Conservation (phyloP, 2,329 filamentous ascomycete species). For the Diplocarpon mali region DNA sequence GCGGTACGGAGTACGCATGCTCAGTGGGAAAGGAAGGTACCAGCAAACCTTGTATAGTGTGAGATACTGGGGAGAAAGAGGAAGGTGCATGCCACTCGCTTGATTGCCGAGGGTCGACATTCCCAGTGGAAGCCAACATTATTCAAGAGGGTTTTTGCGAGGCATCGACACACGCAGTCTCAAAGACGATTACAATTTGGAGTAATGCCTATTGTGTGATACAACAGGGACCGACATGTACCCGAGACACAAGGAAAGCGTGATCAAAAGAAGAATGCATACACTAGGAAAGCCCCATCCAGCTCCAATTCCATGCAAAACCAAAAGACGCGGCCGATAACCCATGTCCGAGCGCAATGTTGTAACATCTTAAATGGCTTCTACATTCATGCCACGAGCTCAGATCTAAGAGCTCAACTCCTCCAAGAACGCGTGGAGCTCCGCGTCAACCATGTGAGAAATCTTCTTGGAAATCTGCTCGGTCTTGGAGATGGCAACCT, state of each 20-base stretch:
- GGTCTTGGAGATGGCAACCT: constrained; percentile 43
- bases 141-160: too few relatives aligned
- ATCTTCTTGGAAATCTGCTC: constrained; percentile 54
- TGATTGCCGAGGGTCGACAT: too few relatives aligned
- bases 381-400: constrained; percentile 8
- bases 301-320: constrained; percentile 23
- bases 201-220: constrained; percentile 7
- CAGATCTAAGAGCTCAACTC: constrained; percentile 30
- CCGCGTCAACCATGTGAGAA: constrained; percentile 48
- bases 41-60: not conserved
- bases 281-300: constrained; percentile 22
- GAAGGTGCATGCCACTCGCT: constrained; percentile 3
- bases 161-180: too few relatives aligned
- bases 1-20: constrained; percentile 20
- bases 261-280: constrained; percentile 25
- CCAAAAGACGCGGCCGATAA: constrained; percentile 9
- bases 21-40: constrained; percentile 16
- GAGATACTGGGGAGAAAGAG: not conserved
- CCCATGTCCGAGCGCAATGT: constrained; percentile 12
- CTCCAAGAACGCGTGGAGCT: constrained; percentile 48
- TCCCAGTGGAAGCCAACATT: too few relatives aligned
- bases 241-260: constrained; percentile 20
- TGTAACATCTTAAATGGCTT: constrained; percentile 14
- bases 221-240: constrained; percentile 6
- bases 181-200: too few relatives aligned